Percentiles rank a stretch among this genome's conserved stretches.
Evolutionary conservation across 2,329 filamentous ascomycete genomes (phyloP).

Genomic region (Colletotrichum nymphaeae): DNA sequence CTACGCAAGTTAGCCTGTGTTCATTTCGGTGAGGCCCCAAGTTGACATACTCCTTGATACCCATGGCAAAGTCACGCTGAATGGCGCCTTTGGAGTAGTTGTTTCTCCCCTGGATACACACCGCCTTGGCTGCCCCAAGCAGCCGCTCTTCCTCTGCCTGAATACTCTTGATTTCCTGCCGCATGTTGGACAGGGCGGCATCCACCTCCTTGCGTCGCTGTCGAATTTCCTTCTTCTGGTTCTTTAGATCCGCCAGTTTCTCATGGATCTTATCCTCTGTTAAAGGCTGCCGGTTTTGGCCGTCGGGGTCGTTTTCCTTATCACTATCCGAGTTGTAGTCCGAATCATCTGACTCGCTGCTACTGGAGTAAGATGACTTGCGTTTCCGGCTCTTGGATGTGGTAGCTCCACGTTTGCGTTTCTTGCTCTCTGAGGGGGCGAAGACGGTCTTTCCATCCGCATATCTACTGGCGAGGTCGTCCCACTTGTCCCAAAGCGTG

Average conservation of each 20-base stretch:
- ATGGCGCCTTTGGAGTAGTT: constrained; percentile 53
- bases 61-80: constrained; percentile 41
- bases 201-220: constrained; percentile 36
- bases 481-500: constrained; percentile 38
- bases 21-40: constrained; percentile 43
- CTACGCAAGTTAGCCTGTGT: constrained; percentile 44
- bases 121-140: constrained; percentile 25
- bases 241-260: constrained; percentile 11
- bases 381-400: constrained; percentile 17
- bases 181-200: constrained; percentile 8
- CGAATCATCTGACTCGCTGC: constrained; percentile 37
- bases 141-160: constrained; percentile 33
- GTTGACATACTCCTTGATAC: constrained; percentile 59
- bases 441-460: constrained; percentile 39
- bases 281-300: constrained; percentile 12
- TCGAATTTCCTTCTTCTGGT: constrained; percentile 37
- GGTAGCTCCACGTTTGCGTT: constrained; percentile 37
- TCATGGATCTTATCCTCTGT: constrained; percentile 17
- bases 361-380: constrained; percentile 30
- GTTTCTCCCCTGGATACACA: constrained; percentile 67
- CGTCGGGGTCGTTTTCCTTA: constrained; percentile 18
- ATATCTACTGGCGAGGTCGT: constrained; percentile 33
- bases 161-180: constrained; percentile 10
- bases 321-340: constrained; percentile 29
- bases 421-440: constrained; percentile 36